These are phyloP conservation scores for Collybiopsis luxurians DNA, from an alignment of 768 basidiomycete species.

Conservation along the genomic window DNA sequence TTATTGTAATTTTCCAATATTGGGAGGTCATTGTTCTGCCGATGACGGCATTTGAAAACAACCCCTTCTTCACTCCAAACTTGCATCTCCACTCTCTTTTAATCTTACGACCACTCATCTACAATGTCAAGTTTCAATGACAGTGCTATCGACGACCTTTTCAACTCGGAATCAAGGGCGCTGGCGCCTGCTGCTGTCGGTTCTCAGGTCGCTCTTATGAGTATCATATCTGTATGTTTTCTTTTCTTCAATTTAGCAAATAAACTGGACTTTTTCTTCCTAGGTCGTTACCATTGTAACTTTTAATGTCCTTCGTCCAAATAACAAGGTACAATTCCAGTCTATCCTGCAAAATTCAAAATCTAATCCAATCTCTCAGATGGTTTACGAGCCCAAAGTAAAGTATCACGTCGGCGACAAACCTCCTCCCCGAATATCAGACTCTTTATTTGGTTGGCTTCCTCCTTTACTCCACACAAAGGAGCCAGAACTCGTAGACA, in stretches of 20 bases:
- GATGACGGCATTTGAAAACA: too few relatives aligned
- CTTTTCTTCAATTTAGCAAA: too few relatives aligned
- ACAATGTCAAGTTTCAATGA: too few relatives aligned
- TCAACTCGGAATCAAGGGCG: slow-evolving; percentile 36
- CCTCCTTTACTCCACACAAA: slow-evolving; percentile 79
- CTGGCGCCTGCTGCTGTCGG: slow-evolving; percentile 80
- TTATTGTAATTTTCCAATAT: too few relatives aligned
- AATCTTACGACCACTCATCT: background rate
- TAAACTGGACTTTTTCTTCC: background rate
- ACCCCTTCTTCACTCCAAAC: too few relatives aligned
- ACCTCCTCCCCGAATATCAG: slow-evolving; percentile 75
- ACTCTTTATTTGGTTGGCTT: slow-evolving; percentile 87
- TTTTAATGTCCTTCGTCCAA: slow-evolving; percentile 86
- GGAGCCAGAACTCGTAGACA: slow-evolving; percentile 87
- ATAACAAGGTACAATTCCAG: slow-evolving; percentile 64
- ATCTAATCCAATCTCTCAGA: slow-evolving; percentile 35
- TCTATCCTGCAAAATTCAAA: background rate
- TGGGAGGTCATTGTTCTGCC: too few relatives aligned
- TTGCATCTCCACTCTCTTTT: background rate
- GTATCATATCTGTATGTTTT: slow-evolving; percentile 59
- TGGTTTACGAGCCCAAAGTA: slow-evolving; percentile 91
- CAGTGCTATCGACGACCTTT: too few relatives aligned
- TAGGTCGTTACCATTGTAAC: slow-evolving; percentile 65
- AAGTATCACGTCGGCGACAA: slow-evolving; percentile 84
- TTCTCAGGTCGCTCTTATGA: slow-evolving; percentile 76